A percentile compares a stretch with the other conserved stretches of the same genome.
phyloP scores from a whole-genome alignment of 1,284 basidiomycete species.

The Puccinia coronata region DNA sequence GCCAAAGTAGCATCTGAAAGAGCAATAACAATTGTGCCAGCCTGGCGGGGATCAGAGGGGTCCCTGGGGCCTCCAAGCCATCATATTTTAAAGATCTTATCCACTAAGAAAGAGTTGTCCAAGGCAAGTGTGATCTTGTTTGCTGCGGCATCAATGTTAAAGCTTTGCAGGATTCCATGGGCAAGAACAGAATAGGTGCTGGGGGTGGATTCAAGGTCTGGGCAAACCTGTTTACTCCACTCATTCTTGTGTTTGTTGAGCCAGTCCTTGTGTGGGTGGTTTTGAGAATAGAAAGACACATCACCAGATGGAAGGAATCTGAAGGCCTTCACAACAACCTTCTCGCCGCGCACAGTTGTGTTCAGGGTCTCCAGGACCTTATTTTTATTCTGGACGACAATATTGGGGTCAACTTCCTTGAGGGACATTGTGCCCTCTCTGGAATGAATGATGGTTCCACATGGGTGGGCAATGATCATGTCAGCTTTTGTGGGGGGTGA shows the following conservation, averaged over 20 bases:
- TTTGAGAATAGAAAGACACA: neutral
- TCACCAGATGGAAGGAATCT: slow-evolving; percentile 5
- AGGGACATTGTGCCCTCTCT: neutral
- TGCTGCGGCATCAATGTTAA: neutral
- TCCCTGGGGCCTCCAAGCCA: no score
- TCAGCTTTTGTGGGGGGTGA: neutral
- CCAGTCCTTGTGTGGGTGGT: neutral
- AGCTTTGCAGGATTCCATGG: neutral
- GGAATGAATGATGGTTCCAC: neutral
- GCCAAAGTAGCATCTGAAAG: no score
- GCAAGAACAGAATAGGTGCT: neutral
- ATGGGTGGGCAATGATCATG: neutral
- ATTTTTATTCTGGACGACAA: neutral
- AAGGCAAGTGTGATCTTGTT: no score
- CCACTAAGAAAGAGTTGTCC: no score
- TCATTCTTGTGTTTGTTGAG: slow-evolving; percentile 1
- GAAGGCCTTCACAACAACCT: neutral
- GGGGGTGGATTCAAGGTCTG: neutral
- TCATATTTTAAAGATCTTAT: no score
- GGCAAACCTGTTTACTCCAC: slow-evolving; percentile 1
- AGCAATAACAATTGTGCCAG: no score
- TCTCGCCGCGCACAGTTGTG: neutral
- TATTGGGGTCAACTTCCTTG: neutral
- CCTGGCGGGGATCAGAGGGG: no score
- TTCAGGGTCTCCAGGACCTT: neutral